phyloP scores from a whole-genome alignment of 2,329 filamentous ascomycete species.

The Cladosporium cucumerinum region DNA sequence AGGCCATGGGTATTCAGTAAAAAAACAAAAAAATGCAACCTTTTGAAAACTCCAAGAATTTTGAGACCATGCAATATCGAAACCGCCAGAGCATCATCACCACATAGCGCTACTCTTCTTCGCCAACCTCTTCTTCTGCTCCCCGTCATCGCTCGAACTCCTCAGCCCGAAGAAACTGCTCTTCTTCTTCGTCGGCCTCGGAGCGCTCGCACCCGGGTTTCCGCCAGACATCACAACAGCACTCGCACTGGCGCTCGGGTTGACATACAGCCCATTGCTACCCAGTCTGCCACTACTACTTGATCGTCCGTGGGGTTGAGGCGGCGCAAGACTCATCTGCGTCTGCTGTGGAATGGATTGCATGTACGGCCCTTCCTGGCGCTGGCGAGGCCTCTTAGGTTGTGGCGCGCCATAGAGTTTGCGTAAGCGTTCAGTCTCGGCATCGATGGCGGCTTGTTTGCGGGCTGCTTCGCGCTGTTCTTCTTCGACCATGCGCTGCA shows the following conservation, averaged over 20 bases:
- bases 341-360: conserved; percentile 25
- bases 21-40: background rate
- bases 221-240: conserved; percentile 35
- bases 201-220: conserved; percentile 20
- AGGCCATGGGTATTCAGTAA: background rate
- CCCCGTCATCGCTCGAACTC: conserved; percentile 30
- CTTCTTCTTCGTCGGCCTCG: conserved; percentile 33
- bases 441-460: conserved; percentile 56
- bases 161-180: conserved; percentile 38
- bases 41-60: background rate
- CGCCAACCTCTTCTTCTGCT: conserved; percentile 32
- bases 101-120: conserved; percentile 47
- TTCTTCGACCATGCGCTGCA: conserved; percentile 50
- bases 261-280: conserved; percentile 30
- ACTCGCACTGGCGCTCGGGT: conserved; percentile 30
- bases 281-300: conserved; percentile 14
- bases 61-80: background rate
- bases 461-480: conserved; percentile 58
- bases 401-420: conserved; percentile 58
- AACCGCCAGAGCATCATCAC: conserved; percentile 21
- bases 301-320: conserved; percentile 12
- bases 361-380: conserved; percentile 20
- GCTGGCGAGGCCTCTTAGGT: conserved; percentile 8
- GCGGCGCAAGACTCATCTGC: conserved; percentile 19
- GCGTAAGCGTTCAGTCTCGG: conserved; percentile 72